Evolutionary conservation across 805 yeast genomes (phyloP).

Genomic region (Ogataea glucozyma): DNA sequence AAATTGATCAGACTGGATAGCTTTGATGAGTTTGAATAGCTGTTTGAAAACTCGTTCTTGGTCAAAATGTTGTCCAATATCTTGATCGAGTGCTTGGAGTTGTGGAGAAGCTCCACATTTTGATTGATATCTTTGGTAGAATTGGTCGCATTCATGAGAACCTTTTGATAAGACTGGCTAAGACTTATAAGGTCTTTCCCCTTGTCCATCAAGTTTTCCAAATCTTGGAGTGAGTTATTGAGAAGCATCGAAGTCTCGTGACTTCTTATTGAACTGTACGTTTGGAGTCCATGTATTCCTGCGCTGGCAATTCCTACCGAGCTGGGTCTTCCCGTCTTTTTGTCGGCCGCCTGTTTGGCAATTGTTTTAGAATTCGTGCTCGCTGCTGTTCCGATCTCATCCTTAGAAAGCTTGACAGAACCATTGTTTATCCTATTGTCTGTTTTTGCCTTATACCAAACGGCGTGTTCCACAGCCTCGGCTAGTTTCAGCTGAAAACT

Average conservation of each 20-base stretch:
- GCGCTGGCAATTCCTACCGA: constrained; percentile 28
- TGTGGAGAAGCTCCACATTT: constrained; percentile 29
- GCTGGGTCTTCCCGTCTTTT: background rate
- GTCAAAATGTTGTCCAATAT: constrained; percentile 32
- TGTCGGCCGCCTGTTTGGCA: background rate
- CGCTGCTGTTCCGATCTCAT: background rate
- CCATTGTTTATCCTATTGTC: constrained; percentile 37
- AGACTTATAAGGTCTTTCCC: constrained; percentile 70
- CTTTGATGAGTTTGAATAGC: constrained; percentile 24
- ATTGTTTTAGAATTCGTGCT: background rate
- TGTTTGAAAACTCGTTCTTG: constrained; percentile 29
- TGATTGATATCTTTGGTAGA: constrained; percentile 24
- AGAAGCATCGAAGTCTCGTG: constrained; percentile 61
- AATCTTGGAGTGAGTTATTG: constrained; percentile 69
- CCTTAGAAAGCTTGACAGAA: constrained; percentile 27
- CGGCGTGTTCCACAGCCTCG: constrained; percentile 46
- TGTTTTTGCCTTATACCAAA: constrained; percentile 43
- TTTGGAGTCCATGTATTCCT: constrained; percentile 75
- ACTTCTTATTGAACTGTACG: constrained; percentile 52
- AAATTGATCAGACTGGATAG: constrained; percentile 23
- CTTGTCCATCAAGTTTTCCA: constrained; percentile 73
- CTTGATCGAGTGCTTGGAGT: constrained; percentile 32
- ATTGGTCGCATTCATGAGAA: constrained; percentile 20
- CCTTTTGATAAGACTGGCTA: constrained; percentile 44
- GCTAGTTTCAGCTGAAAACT: constrained; percentile 49